Evolutionary conservation across 1,284 basidiomycete species (phyloP).

Genomic region (Melampsora americana): DNA sequence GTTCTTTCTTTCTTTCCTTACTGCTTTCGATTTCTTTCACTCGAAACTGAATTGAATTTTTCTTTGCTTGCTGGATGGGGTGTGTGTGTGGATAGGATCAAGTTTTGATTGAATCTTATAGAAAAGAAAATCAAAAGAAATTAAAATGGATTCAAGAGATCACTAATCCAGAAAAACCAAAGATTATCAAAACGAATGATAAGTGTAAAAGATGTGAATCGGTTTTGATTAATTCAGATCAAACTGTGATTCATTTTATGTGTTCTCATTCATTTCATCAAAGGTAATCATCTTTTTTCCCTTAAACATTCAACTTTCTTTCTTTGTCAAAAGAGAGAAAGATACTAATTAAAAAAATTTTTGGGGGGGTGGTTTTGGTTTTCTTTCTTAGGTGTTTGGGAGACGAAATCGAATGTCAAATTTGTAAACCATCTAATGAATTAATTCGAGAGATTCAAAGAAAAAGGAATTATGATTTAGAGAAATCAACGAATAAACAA

Average conservation of each 20-base stretch:
- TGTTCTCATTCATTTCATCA: constrained; percentile 96
- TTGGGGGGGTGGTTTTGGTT: no score
- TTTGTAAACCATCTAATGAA: background rate
- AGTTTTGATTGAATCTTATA: constrained; percentile 78
- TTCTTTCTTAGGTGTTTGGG: constrained; percentile 48
- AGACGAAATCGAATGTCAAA: constrained; percentile 22
- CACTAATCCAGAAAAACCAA: constrained; percentile 69
- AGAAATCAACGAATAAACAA: constrained; percentile 11
- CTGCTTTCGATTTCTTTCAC: background rate
- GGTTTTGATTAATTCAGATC: constrained; percentile 69
- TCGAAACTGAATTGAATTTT: constrained; percentile 33
- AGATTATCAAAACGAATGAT: constrained; percentile 82
- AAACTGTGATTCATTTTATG: constrained; percentile 95
- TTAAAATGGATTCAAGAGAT: constrained; percentile 76
- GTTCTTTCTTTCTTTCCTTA: background rate
- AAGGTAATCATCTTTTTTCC: constrained; percentile 59
- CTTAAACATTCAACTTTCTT: no score
- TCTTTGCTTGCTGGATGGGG: background rate
- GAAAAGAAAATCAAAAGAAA: constrained; percentile 75
- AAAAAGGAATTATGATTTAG: constrained; percentile 21
- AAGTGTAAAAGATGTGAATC: constrained; percentile 76
- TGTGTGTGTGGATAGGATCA: constrained; percentile 80
- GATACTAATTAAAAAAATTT: no score
- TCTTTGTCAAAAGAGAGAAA: no score
- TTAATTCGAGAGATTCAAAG: constrained; percentile 1